These are phyloP conservation scores for Chalara sp. DNA, from an alignment of 2,329 filamentous ascomycete genomes.

Conservation along the genomic window DNA sequence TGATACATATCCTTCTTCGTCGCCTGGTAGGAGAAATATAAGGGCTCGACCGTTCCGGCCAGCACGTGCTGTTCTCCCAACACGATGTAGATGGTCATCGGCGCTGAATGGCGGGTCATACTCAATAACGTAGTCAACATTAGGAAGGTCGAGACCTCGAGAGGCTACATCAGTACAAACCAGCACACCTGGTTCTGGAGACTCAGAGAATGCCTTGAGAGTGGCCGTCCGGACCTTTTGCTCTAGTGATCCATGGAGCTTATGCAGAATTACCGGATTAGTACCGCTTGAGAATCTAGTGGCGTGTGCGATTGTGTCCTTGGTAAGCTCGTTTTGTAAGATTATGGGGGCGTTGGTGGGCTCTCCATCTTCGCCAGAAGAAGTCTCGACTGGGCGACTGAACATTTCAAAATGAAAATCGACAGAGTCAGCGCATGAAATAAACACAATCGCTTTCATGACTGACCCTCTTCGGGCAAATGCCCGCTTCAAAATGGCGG, in stretches of 20 bases:
- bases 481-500: slow-evolving; percentile 75
- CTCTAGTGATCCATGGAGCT: slow-evolving; percentile 85
- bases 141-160: slow-evolving; percentile 89
- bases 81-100: slow-evolving; percentile 88
- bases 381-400: slow-evolving; percentile 27
- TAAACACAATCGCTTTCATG: slow-evolving; percentile 96
- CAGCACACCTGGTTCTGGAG: slow-evolving; percentile 70
- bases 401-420: slow-evolving; percentile 93
- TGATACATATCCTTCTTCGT: slow-evolving; percentile 82
- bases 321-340: slow-evolving; percentile 31
- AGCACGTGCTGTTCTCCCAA: slow-evolving; percentile 89
- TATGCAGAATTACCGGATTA: slow-evolving; percentile 74
- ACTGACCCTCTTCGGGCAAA: slow-evolving; percentile 85
- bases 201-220: slow-evolving; percentile 69
- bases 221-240: slow-evolving; percentile 85
- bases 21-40: slow-evolving; percentile 84
- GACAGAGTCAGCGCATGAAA: slow-evolving; percentile 93
- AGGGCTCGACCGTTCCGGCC: slow-evolving; percentile 80
- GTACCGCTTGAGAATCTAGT: slow-evolving; percentile 68
- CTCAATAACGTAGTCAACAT: slow-evolving; percentile 90
- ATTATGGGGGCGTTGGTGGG: slow-evolving; percentile 24
- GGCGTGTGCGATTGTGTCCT: slow-evolving; percentile 60
- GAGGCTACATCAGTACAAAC: slow-evolving; percentile 95
- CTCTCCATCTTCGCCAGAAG: slow-evolving; percentile 29
- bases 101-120: slow-evolving; percentile 93